Conservation (phyloP, 1,284 basidiomycete species). For the Moesziomyces antarcticus region DNA sequence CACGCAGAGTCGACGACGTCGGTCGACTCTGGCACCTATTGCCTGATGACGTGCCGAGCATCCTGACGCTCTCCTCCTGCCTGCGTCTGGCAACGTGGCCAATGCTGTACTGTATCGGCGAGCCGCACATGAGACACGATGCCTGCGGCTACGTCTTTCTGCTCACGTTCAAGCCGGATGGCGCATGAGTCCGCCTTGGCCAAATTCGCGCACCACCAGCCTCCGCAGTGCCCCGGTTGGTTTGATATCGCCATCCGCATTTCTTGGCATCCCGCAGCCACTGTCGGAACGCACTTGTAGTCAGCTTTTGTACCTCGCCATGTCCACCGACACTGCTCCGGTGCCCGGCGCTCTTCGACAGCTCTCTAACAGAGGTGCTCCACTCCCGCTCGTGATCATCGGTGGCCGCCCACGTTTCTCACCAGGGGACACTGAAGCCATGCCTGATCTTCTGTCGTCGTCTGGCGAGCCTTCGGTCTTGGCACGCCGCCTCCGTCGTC, state of each 20-base stretch:
- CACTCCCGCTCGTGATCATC: constrained; percentile 24
- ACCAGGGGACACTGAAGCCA: constrained; percentile 1
- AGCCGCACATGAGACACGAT: background rate
- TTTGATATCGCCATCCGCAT: constrained; percentile 23
- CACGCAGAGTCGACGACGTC: background rate
- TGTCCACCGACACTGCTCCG: constrained; percentile 1
- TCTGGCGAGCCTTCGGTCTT: constrained; percentile 32
- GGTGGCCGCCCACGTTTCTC: background rate
- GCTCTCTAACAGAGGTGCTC: background rate
- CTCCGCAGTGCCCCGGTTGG: background rate
- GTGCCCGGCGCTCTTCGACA: background rate
- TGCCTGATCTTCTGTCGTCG: constrained; percentile 7
- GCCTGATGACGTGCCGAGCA: background rate
- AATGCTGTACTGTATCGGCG: background rate
- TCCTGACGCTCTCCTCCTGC: background rate
- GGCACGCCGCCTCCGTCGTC: constrained; percentile 14
- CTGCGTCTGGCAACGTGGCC: background rate
- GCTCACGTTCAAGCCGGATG: background rate
- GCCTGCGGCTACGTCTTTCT: background rate
- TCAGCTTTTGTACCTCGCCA: background rate
- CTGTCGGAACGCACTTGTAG: constrained; percentile 1
- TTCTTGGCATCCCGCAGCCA: constrained; percentile 26
- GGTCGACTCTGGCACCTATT: background rate
- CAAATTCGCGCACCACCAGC: background rate
- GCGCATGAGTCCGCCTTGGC: too few relatives aligned